These are phyloP conservation scores for Podospora didyma DNA, from an alignment of 495 filamentous ascomycete genomes.

Conservation along the genomic window DNA sequence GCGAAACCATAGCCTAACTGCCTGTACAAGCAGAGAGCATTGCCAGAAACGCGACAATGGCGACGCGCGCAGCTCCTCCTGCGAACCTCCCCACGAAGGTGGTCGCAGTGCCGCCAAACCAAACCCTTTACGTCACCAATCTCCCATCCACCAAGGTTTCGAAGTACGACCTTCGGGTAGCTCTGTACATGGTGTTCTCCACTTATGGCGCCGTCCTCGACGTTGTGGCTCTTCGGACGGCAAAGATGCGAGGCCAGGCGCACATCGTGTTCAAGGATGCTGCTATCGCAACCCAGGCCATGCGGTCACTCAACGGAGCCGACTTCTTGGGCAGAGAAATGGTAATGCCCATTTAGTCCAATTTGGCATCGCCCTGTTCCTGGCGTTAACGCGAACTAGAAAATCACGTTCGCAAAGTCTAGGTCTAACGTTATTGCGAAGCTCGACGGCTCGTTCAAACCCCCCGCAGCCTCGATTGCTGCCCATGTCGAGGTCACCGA, in stretches of 20 bases:
- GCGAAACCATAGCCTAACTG: too few relatives aligned
- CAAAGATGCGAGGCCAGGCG: conserved; percentile 91
- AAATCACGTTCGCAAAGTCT: conserved; percentile 82
- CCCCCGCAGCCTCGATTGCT: conserved; percentile 49
- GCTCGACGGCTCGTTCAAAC: conserved; percentile 81
- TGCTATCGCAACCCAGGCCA: conserved; percentile 80
- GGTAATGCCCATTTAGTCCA: conserved; percentile 46
- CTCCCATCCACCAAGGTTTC: conserved; percentile 76
- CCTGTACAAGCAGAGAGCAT: too few relatives aligned
- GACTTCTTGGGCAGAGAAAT: conserved; percentile 84
- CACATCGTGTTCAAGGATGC: conserved; percentile 88
- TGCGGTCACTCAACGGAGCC: conserved; percentile 81
- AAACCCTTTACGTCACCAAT: conserved; percentile 81
- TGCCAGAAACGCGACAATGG: conserved; percentile 24
- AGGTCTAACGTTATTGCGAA: conserved; percentile 83
- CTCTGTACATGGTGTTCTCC: conserved; percentile 88
- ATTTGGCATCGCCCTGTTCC: too few relatives aligned
- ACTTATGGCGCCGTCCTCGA: conserved; percentile 93
- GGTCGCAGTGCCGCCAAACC: conserved; percentile 31
- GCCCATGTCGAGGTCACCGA: conserved; percentile 63
- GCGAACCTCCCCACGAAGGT: conserved; percentile 40
- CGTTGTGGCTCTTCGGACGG: conserved; percentile 83
- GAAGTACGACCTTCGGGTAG: conserved; percentile 76
- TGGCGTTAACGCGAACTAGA: conserved; percentile 48
- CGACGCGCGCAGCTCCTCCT: conserved; percentile 25